phyloP scores from a whole-genome alignment of 2,329 filamentous ascomycete genomes.

The Chaetomium globosum region DNA sequence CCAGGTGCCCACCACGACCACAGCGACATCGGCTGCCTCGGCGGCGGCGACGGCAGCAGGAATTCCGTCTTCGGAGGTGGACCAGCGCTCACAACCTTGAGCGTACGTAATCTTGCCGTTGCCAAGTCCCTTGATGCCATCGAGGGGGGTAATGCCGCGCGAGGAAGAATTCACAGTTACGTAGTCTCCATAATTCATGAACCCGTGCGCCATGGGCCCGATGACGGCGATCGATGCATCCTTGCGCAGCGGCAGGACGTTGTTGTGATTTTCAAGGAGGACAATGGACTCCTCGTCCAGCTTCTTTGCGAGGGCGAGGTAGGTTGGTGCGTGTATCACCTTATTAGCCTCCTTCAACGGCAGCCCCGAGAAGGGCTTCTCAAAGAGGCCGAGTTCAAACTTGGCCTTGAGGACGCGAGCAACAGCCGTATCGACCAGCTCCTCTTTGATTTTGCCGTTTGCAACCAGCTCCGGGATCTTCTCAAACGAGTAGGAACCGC shows the following conservation, averaged over 20 bases:
- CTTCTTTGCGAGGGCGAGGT: conserved; percentile 61
- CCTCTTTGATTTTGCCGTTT: conserved; percentile 61
- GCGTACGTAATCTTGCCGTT: conserved; percentile 66
- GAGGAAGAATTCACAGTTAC: conserved; percentile 67
- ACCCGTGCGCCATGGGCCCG: conserved; percentile 73
- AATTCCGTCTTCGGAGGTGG: conserved; percentile 68
- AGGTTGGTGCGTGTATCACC: conserved; percentile 64
- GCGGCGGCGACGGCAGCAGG: conserved; percentile 66
- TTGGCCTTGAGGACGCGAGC: conserved; percentile 67
- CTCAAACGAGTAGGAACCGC: conserved; percentile 70
- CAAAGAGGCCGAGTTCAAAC: conserved; percentile 71
- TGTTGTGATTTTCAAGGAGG: conserved; percentile 61
- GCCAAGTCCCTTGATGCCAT: conserved; percentile 65
- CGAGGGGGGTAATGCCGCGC: conserved; percentile 68
- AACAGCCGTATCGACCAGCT: conserved; percentile 67
- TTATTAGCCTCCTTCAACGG: conserved; percentile 56
- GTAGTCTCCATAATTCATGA: conserved; percentile 75
- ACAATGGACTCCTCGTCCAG: conserved; percentile 67
- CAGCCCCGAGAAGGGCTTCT: conserved; percentile 66
- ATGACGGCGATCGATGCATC: conserved; percentile 71
- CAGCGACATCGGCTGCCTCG: conserved; percentile 67
- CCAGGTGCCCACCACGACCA: conserved; percentile 77
- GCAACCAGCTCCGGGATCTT: conserved; percentile 67
- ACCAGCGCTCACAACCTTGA: conserved; percentile 73
- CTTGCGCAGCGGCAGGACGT: conserved; percentile 59